Conservation (phyloP, 2,329 filamentous ascomycete species). For the Colletotrichum cuscutae region DNA sequence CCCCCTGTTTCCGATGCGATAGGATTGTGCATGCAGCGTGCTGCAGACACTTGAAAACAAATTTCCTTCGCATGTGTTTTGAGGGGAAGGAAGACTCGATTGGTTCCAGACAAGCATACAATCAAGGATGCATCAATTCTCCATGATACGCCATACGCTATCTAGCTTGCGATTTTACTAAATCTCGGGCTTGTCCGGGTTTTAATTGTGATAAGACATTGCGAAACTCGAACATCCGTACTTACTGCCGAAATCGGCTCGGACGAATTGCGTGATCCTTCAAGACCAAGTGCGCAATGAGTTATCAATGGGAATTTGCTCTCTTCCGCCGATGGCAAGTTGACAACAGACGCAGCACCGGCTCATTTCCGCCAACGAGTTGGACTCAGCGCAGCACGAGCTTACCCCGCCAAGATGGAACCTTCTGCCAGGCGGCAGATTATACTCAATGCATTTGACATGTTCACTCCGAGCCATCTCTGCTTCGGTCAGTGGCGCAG, state of each 20-base stretch:
- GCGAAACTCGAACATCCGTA: not conserved
- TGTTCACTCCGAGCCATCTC: not conserved
- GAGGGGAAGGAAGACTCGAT: not conserved
- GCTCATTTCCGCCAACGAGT: not conserved
- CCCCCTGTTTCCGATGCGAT: not conserved
- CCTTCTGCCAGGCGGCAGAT: not conserved
- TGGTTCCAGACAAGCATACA: not conserved
- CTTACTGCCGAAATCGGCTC: not conserved
- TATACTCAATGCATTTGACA: not conserved
- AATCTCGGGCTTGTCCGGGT: not conserved
- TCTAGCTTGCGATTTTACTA: not conserved
- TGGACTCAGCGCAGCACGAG: not conserved
- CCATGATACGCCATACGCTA: not conserved
- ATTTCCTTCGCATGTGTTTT: not conserved
- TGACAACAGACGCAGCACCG: not conserved
- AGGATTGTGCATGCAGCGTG: not conserved
- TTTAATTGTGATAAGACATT: not conserved
- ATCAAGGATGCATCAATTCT: not conserved
- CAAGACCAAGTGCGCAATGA: not conserved
- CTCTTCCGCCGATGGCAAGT: not conserved
- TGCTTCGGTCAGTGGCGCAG: not conserved
- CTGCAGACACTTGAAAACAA: not conserved
- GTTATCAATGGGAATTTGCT: not conserved
- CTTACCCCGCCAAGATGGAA: not conserved
- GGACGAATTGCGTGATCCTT: not conserved